Evolutionary conservation across 1,139 yeast genomes (phyloP), one percentile per base, ranked within the genome.

Genomic region (Candida sanyaensis): DNA sequence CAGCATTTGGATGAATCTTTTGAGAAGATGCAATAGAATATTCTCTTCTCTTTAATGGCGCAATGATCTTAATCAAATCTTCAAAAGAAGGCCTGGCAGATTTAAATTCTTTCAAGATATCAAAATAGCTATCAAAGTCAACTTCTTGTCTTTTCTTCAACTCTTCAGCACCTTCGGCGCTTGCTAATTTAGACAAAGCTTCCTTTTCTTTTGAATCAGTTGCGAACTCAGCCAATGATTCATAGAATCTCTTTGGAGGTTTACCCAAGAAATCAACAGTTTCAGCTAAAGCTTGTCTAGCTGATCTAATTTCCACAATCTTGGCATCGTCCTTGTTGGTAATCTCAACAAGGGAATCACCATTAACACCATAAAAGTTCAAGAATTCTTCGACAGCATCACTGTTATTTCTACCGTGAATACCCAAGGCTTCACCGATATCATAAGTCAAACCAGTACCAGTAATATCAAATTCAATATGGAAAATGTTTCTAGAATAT

Each of bases 11-110:
- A 71, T 92, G 98, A 59, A 88, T 77, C 65, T 80, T 88, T 71
- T 93, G 99, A 31, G 98, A 92, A 2, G 97, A 91, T 4, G 99
- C 98, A 69, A 93, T 93, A n/a, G 98, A 92, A 66, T 93, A 93
- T 70, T 93, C 99, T 76, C 99, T 88, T 76, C 99, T 86, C 77
- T 93, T 93, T 66, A 92, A 78, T 28, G 97, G 95, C 24, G 96
- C 81, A 57, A 93, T 80, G 49, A 92, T 71, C 58, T 80, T 79
- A 33, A 86, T 82, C 60, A 93, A 78, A 38, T 88, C 91, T 48
- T 78, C 78, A 52, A 88, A 74, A n/a, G 81, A 61, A 24, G 97
- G 97, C 66, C 86, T 84, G 30, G 95, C 96, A 47, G 95, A 85
- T 56, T 81, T 76, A 77, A 88, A 93, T 62, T 88, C 84, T 56